These are phyloP conservation scores for Kregervanrija fluxuum DNA, from an alignment of 805 yeast genomes.

Conservation along the genomic window DNA sequence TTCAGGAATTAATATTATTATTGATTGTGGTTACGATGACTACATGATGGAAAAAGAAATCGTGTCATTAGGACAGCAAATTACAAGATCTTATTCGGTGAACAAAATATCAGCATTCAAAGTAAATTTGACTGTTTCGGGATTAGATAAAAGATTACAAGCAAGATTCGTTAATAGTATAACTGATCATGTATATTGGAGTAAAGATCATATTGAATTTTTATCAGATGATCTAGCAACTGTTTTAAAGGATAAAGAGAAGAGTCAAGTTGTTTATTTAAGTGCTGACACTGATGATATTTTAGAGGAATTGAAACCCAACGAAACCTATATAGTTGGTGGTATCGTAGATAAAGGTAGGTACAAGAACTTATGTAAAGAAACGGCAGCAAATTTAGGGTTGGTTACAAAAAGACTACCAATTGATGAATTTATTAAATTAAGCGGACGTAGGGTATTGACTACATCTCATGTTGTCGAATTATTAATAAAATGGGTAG, in stretches of 20 bases:
- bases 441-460: conserved; percentile 81
- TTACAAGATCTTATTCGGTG: conserved; percentile 75
- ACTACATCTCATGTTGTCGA: conserved; percentile 97
- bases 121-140: conserved; percentile 53
- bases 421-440: conserved; percentile 71
- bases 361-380: conserved; percentile 68
- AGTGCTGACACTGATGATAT: conserved; percentile 82
- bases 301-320: conserved; percentile 55
- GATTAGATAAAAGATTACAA: conserved; percentile 60
- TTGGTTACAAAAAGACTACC: conserved; percentile 75
- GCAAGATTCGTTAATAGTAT: conserved; percentile 61
- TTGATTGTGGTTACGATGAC: conserved; percentile 90
- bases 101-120: conserved; percentile 54
- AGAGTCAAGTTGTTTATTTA: conserved; percentile 47
- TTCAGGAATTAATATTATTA: conserved; percentile 48
- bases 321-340: conserved; percentile 78
- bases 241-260: conserved; percentile 33
- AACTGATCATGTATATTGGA: conserved; percentile 61
- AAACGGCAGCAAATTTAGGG: conserved; percentile 72
- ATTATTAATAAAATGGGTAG: conserved; percentile 73
- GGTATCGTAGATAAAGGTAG: conserved; percentile 96
- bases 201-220: conserved; percentile 43
- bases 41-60: conserved; percentile 71
- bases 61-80: conserved; percentile 68
- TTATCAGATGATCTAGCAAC: conserved; percentile 30